Evolutionary conservation across 306 rosid genomes (phyloP).

Genomic region (Senna siamea): DNA sequence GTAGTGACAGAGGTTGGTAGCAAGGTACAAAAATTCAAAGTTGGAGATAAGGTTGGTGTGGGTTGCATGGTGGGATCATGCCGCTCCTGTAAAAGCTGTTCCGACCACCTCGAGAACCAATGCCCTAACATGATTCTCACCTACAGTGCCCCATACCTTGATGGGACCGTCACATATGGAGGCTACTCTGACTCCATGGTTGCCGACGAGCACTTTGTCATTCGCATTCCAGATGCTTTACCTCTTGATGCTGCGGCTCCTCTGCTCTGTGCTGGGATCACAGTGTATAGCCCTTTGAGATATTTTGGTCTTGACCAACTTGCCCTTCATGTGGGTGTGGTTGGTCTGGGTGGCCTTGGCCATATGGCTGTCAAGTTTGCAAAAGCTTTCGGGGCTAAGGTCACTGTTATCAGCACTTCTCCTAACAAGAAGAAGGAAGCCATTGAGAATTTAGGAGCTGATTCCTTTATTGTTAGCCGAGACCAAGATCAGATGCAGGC

Average conservation of each 20-base stretch:
- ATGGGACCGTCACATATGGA: slow-evolving; percentile 60
- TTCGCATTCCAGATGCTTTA: slow-evolving; percentile 48
- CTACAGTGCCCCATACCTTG: slow-evolving; percentile 38
- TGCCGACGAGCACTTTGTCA: slow-evolving; percentile 40
- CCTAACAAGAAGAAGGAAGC: slow-evolving; percentile 62
- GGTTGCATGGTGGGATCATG: slow-evolving; percentile 65
- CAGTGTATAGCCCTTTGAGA: slow-evolving; percentile 64
- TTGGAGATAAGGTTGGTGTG: slow-evolving; percentile 68
- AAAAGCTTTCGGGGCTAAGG: slow-evolving; percentile 59
- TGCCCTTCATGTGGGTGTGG: slow-evolving; percentile 56
- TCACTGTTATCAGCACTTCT: slow-evolving; percentile 65
- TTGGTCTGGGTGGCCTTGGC: slow-evolving; percentile 67
- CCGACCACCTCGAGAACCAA: slow-evolving; percentile 52
- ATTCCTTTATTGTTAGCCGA: slow-evolving; percentile 54
- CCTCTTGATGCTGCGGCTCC: slow-evolving; percentile 66
- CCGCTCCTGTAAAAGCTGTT: slow-evolving; percentile 50
- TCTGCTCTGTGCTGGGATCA: slow-evolving; percentile 69
- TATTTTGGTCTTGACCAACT: slow-evolving; percentile 56
- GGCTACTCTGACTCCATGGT: slow-evolving; percentile 69
- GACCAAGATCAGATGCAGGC: slow-evolving; percentile 52
- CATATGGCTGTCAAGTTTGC: slow-evolving; percentile 68
- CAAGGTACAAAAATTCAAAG: slow-evolving; percentile 56
- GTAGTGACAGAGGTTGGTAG: slow-evolving; percentile 66
- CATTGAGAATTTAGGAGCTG: slow-evolving; percentile 48
- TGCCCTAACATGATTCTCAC: slow-evolving; percentile 51